A percentile compares a stretch with the other conserved stretches of the same genome.
Conservation (phyloP, 768 basidiomycete species). For the Lactarius vividus region DNA sequence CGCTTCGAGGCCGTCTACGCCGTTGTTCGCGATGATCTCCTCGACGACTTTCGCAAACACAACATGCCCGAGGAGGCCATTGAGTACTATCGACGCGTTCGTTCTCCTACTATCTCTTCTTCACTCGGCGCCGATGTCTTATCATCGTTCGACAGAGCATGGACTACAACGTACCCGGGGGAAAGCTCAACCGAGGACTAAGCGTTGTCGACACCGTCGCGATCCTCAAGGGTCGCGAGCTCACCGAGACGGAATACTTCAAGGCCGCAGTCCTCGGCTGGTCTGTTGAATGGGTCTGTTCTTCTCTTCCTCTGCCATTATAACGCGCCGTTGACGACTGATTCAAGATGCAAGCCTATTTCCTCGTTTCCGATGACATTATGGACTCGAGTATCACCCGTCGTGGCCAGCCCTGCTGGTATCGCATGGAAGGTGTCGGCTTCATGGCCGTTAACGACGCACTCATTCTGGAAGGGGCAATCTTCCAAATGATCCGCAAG, state of each 20-base stretch:
- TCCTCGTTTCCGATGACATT: slow-evolving; percentile 96
- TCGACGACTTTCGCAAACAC: slow-evolving; percentile 61
- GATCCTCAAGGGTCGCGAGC: slow-evolving; percentile 69
- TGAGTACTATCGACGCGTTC: slow-evolving; percentile 80
- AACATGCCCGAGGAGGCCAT: slow-evolving; percentile 83
- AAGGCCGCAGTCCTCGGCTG: slow-evolving; percentile 88
- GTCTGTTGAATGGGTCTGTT: slow-evolving; percentile 88
- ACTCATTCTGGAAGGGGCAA: slow-evolving; percentile 93
- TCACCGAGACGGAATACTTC: slow-evolving; percentile 84
- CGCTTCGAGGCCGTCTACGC: slow-evolving; percentile 75
- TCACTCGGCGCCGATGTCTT: neutral
- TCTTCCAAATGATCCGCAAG: slow-evolving; percentile 85
- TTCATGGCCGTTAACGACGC: slow-evolving; percentile 94
- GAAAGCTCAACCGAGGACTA: slow-evolving; percentile 95
- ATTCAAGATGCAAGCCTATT: slow-evolving; percentile 88
- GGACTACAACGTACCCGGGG: slow-evolving; percentile 93
- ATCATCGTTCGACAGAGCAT: slow-evolving; percentile 54
- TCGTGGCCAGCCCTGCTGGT: slow-evolving; percentile 95
- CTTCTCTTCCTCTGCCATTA: neutral
- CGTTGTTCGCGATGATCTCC: slow-evolving; percentile 71
- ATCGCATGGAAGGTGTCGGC: slow-evolving; percentile 63
- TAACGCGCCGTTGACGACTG: neutral
- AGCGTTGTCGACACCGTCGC: slow-evolving; percentile 92
- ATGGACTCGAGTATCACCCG: slow-evolving; percentile 96
- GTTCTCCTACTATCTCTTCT: slow-evolving; percentile 30